phyloP scores from a whole-genome alignment of 495 filamentous ascomycete species.

The Penicillium coprophilum region DNA sequence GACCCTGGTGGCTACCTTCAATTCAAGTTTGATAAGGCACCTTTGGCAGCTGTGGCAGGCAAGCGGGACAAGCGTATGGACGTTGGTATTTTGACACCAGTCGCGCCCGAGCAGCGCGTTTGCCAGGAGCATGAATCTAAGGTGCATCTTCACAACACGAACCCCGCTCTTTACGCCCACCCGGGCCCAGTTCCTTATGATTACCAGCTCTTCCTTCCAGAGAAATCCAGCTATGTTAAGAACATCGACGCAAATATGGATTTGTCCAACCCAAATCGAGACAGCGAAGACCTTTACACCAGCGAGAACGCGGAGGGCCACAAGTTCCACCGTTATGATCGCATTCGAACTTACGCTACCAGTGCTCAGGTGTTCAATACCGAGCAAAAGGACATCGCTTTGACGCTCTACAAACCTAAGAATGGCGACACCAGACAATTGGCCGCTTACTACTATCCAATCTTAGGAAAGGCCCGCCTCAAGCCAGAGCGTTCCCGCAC shows the following conservation, averaged over 20 bases:
- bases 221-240: constrained; percentile 52
- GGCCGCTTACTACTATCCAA: constrained; percentile 88
- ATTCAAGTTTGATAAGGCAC: constrained; percentile 85
- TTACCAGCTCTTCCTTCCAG: constrained; percentile 78
- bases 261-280: constrained; percentile 63
- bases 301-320: constrained; percentile 43
- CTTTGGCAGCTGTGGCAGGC: constrained; percentile 53
- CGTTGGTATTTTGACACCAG: constrained; percentile 71
- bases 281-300: constrained; percentile 67
- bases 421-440: constrained; percentile 49
- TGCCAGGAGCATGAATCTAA: constrained; percentile 51
- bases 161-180: constrained; percentile 60
- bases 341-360: constrained; percentile 82
- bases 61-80: constrained; percentile 81
- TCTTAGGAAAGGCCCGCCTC: constrained; percentile 66
- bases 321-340: constrained; percentile 69
- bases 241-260: constrained; percentile 74
- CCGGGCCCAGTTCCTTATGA: constrained; percentile 63
- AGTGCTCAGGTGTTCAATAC: constrained; percentile 61
- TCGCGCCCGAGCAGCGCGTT: constrained; percentile 49
- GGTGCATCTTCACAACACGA: constrained; percentile 58
- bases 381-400: constrained; percentile 55
- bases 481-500: constrained; percentile 57
- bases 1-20: constrained; percentile 83
- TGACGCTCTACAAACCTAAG: constrained; percentile 65